Percentiles rank a stretch among this genome's conserved stretches.
phyloP scores from a whole-genome alignment of 495 filamentous ascomycete species.

The Aspergillus olivimuriae region DNA sequence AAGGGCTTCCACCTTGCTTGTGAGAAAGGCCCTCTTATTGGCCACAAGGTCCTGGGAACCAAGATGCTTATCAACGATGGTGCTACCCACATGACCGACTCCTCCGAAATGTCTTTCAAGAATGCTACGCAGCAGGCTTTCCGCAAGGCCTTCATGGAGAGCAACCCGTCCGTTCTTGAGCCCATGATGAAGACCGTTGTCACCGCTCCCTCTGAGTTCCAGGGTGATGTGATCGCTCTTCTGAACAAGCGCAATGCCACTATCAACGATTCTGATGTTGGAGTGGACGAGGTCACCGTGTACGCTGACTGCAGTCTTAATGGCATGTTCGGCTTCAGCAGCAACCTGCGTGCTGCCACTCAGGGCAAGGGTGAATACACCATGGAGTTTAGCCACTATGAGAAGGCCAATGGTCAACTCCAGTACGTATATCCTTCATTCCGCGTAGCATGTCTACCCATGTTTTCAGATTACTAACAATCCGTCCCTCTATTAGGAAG shows the following conservation, averaged over 20 bases:
- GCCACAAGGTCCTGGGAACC: slow-evolving; percentile 86
- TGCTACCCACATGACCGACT: slow-evolving; percentile 97
- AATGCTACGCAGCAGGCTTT: slow-evolving; percentile 94
- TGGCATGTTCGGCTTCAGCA: slow-evolving; percentile 95
- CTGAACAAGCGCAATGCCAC: slow-evolving; percentile 95
- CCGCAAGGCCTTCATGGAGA: slow-evolving; percentile 83
- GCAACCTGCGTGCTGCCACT: slow-evolving; percentile 82
- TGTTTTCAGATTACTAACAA: slow-evolving; percentile 1
- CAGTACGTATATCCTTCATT: slow-evolving; percentile 58
- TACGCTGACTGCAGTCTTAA: slow-evolving; percentile 88
- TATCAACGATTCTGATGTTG: slow-evolving; percentile 94
- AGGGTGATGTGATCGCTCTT: slow-evolving; percentile 89
- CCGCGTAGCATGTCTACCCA: neutral
- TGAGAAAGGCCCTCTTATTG: slow-evolving; percentile 84
- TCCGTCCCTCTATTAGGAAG: slow-evolving; percentile 46
- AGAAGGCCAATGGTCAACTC: slow-evolving; percentile 75
- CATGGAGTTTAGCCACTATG: slow-evolving; percentile 99
- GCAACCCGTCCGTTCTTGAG: slow-evolving; percentile 76
- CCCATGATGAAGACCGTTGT: slow-evolving; percentile 98
- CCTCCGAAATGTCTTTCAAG: slow-evolving; percentile 97
- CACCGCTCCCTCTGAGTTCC: slow-evolving; percentile 94
- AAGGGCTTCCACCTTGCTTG: slow-evolving; percentile 88
- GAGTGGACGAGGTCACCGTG: slow-evolving; percentile 92
- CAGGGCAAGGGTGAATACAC: slow-evolving; percentile 98
- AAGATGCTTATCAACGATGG: slow-evolving; percentile 94